phyloP scores from a whole-genome alignment of 768 basidiomycete genomes.

The Lactifluus pinguis region DNA sequence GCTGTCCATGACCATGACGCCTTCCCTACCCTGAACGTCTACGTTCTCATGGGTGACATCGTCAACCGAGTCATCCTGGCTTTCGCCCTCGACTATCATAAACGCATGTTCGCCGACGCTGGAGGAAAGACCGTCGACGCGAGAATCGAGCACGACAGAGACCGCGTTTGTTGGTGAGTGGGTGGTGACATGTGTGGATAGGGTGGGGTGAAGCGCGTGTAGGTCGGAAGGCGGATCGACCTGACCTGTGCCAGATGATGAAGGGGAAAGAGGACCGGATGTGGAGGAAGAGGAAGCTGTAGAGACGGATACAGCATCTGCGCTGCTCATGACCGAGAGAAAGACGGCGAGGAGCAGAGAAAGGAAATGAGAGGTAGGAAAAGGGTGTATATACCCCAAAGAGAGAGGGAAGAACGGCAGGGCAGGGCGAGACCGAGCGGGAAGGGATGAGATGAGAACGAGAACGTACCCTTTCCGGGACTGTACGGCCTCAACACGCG shows the following conservation, averaged over 20 bases:
- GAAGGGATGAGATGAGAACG: conserved; percentile 4
- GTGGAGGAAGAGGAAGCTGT: conserved; percentile 26
- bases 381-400: conserved; percentile 5
- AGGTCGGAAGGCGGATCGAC: conserved; percentile 25
- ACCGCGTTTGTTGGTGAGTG: conserved; percentile 3
- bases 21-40: conserved; percentile 41
- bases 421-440: background rate
- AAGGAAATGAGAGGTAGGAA: background rate
- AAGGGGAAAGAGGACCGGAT: conserved; percentile 24
- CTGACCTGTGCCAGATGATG: conserved; percentile 22
- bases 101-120: conserved; percentile 16
- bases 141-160: conserved; percentile 4
- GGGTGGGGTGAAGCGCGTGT: conserved; percentile 18
- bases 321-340: conserved; percentile 34
- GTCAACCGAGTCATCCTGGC: conserved; percentile 11
- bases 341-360: conserved; percentile 8
- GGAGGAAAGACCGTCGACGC: conserved; percentile 6
- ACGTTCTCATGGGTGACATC: conserved; percentile 18
- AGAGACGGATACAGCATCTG: conserved; percentile 27
- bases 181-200: conserved; percentile 25
- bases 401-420: background rate
- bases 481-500: background rate
- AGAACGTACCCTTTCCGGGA: conserved; percentile 13
- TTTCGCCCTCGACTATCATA: conserved; percentile 16
- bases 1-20: conserved; percentile 31